Conservation (phyloP, 768 basidiomycete genomes). For the Neoboletus subvelutipes region DNA sequence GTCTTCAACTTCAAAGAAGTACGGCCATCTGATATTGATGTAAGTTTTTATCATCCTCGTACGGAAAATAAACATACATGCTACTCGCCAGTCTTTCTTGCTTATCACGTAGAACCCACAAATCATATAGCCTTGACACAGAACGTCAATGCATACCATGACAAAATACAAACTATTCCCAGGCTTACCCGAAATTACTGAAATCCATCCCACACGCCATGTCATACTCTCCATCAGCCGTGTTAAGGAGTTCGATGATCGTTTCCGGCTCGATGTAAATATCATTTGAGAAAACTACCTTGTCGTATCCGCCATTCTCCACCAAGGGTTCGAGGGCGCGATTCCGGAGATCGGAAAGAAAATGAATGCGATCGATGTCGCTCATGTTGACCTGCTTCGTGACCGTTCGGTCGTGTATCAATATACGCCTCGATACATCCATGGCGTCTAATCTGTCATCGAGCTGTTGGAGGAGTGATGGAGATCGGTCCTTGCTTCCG, state of each 20-base stretch:
- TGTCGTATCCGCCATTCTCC: slow-evolving; percentile 35
- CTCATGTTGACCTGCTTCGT: slow-evolving; percentile 4
- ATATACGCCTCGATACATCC: slow-evolving; percentile 13
- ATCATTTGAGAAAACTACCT: slow-evolving; percentile 45
- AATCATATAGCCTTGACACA: slow-evolving; percentile 19
- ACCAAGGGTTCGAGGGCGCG: slow-evolving; percentile 42
- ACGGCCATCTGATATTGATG: slow-evolving; percentile 34
- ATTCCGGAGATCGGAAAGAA: slow-evolving; percentile 35
- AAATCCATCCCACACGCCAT: slow-evolving; percentile 46
- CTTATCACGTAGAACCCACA: slow-evolving; percentile 26
- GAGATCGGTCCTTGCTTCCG: slow-evolving; percentile 22
- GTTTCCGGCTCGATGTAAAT: slow-evolving; percentile 41
- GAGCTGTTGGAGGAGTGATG: slow-evolving; percentile 11
- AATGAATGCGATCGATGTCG: background rate
- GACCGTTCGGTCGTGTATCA: slow-evolving; percentile 9
- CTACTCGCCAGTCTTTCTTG: slow-evolving; percentile 13
- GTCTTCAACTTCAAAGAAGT: slow-evolving; percentile 39
- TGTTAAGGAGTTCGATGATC: slow-evolving; percentile 40
- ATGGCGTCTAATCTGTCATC: slow-evolving; percentile 9
- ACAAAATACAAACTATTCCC: slow-evolving; percentile 5
- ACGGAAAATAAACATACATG: slow-evolving; percentile 7
- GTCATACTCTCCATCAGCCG: slow-evolving; percentile 40
- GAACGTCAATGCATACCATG: background rate
- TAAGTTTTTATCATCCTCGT: background rate
- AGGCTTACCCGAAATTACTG: slow-evolving; percentile 30